Evolutionary conservation across 345 rosid species (phyloP).

Genomic region (Dovyalis caffra): DNA sequence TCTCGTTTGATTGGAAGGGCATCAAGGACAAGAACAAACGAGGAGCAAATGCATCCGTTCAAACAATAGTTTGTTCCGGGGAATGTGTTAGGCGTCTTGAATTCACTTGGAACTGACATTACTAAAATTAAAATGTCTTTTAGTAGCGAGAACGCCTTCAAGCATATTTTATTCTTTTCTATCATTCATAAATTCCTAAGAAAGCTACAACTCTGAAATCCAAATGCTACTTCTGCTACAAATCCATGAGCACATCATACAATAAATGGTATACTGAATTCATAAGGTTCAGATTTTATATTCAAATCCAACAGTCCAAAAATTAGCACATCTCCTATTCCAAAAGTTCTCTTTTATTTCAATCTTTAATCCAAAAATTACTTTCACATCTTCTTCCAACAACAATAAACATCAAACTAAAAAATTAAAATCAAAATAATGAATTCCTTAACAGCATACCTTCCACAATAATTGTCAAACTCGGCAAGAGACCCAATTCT

Average conservation of each 20-base stretch:
- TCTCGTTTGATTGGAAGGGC: too few species aligned
- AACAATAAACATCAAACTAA: background rate
- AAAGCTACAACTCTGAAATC: too few species aligned
- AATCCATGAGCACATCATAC: background rate
- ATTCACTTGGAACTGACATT: too few species aligned
- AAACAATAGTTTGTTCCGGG: too few species aligned
- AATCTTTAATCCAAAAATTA: background rate
- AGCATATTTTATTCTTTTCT: too few species aligned
- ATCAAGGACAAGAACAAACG: too few species aligned
- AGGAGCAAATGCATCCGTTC: too few species aligned
- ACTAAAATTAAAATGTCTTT: too few species aligned
- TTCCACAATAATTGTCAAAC: conserved; percentile 1
- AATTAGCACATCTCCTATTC: background rate
- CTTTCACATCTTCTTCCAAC: conserved; percentile 1
- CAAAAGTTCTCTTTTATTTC: background rate
- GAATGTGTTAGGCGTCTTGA: too few species aligned
- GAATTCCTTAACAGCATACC: conserved; percentile 13
- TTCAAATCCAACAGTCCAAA: background rate
- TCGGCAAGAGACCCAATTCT: conserved; percentile 89
- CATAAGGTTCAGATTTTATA: background rate
- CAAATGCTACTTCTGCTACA: background rate
- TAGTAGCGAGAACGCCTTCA: too few species aligned
- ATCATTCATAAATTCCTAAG: too few species aligned
- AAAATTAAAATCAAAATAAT: too few species aligned
- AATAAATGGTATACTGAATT: background rate